Evolutionary conservation across 768 basidiomycete species (phyloP).

Genomic region (Pulveroboletus sp.): DNA sequence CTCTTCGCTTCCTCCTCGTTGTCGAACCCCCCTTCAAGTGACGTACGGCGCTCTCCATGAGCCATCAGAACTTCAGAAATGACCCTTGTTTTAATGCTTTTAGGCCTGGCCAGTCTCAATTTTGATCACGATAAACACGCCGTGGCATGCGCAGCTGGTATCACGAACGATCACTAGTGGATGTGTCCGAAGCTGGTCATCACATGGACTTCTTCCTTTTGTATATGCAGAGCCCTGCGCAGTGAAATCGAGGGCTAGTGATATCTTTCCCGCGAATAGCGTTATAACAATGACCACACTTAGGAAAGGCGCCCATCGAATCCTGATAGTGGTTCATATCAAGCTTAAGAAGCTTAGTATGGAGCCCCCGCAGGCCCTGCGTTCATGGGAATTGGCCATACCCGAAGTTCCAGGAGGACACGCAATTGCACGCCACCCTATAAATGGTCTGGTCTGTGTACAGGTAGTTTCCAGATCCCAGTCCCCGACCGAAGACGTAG

Average conservation of each 20-base stretch:
- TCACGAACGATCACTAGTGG: neutral
- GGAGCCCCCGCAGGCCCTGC: constrained; percentile 3
- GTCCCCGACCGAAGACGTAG: constrained; percentile 1
- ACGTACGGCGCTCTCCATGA: neutral
- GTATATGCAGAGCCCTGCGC: neutral
- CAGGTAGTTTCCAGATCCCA: neutral
- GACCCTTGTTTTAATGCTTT: neutral
- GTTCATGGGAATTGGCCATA: constrained; percentile 2
- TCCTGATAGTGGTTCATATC: neutral
- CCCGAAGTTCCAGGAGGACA: neutral
- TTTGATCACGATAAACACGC: neutral
- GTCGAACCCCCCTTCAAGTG: constrained; percentile 1
- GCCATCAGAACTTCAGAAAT: neutral
- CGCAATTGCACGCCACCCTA: constrained; percentile 3
- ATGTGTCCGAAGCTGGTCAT: neutral
- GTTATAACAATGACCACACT: neutral
- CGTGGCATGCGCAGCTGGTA: neutral
- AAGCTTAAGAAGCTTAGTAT: constrained; percentile 9
- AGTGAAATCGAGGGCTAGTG: neutral
- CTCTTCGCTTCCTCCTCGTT: constrained; percentile 12
- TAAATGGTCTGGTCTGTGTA: constrained; percentile 10
- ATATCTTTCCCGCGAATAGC: neutral
- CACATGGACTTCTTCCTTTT: neutral
- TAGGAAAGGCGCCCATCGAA: constrained; percentile 8
- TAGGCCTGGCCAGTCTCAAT: neutral